A percentile compares a stretch with the other conserved stretches of the same genome.
Evolutionary conservation across 164 flowering plant species (phyloP).

Genomic region (Vitis rupestris): DNA sequence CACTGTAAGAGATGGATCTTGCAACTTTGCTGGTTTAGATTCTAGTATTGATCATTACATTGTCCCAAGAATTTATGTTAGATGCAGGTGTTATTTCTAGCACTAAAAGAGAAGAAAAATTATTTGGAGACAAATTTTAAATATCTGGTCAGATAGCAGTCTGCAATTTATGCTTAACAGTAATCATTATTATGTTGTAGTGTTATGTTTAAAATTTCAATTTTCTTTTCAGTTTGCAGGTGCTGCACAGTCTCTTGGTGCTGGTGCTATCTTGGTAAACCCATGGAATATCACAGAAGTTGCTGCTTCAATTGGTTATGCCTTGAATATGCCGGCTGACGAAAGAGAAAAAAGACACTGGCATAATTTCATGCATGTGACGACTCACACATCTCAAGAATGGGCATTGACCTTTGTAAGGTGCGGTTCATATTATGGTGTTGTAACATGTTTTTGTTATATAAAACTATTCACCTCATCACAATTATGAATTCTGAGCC

Average conservation of each 20-base stretch:
- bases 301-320: slow-evolving; percentile 68
- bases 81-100: too few relatives aligned
- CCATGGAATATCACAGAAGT: slow-evolving; percentile 98
- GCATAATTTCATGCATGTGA: slow-evolving; percentile 81
- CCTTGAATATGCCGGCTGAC: slow-evolving; percentile 68
- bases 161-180: neutral
- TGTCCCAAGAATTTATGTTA: too few relatives aligned
- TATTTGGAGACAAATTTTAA: too few relatives aligned
- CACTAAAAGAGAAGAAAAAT: too few relatives aligned
- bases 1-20: too few relatives aligned
- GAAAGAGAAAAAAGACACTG: slow-evolving; percentile 82
- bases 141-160: neutral
- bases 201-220: slow-evolving; percentile 2
- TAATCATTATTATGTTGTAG: neutral
- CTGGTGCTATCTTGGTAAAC: slow-evolving; percentile 96
- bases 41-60: too few relatives aligned
- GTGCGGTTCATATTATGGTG: slow-evolving; percentile 24
- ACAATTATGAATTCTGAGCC: too few relatives aligned
- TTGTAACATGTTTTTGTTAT: too few relatives aligned
- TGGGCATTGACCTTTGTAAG: slow-evolving; percentile 99
- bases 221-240: slow-evolving; percentile 80
- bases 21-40: too few relatives aligned
- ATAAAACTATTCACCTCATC: too few relatives aligned
- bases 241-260: slow-evolving; percentile 98
- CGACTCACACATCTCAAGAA: slow-evolving; percentile 87